Conservation (phyloP, 495 filamentous ascomycete species). For the Extremus antarcticus region DNA sequence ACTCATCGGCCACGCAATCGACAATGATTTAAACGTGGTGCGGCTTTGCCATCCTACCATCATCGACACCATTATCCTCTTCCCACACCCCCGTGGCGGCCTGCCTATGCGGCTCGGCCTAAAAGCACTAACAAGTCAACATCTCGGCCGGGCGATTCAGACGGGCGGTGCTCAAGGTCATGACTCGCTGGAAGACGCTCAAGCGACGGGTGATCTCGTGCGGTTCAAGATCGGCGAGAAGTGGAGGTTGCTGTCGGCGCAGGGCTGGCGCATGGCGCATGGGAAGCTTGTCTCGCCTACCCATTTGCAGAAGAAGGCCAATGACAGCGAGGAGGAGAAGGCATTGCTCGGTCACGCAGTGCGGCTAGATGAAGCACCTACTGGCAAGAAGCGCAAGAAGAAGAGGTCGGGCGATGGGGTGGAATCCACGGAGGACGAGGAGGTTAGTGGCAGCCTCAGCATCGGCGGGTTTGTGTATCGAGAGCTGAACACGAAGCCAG, state of each 20-base stretch:
- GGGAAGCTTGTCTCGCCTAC: slow-evolving; percentile 21
- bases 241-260: slow-evolving; percentile 50
- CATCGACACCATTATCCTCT: slow-evolving; percentile 79
- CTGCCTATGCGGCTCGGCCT: slow-evolving; percentile 68
- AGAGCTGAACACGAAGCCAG: too few relatives aligned
- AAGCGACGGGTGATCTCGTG: slow-evolving; percentile 78
- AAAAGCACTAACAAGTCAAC: slow-evolving; percentile 50
- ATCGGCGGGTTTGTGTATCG: too few relatives aligned
- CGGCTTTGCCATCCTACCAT: slow-evolving; percentile 75
- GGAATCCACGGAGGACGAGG: too few relatives aligned
- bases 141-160: slow-evolving; percentile 69
- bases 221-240: slow-evolving; percentile 50
- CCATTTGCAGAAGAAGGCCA: background rate
- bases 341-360: background rate
- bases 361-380: background rate
- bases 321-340: background rate
- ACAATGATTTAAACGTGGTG: slow-evolving; percentile 81
- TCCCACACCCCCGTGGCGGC: slow-evolving; percentile 58
- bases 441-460: too few relatives aligned
- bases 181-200: slow-evolving; percentile 80
- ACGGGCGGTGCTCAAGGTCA: slow-evolving; percentile 59
- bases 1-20: slow-evolving; percentile 83
- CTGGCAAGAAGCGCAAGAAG: background rate
- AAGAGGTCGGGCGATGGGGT: background rate
- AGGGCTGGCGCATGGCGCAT: slow-evolving; percentile 54